These are phyloP conservation scores for Boechera divaricarpa DNA, from an alignment of 345 rosid genomes.

Conservation along the genomic window DNA sequence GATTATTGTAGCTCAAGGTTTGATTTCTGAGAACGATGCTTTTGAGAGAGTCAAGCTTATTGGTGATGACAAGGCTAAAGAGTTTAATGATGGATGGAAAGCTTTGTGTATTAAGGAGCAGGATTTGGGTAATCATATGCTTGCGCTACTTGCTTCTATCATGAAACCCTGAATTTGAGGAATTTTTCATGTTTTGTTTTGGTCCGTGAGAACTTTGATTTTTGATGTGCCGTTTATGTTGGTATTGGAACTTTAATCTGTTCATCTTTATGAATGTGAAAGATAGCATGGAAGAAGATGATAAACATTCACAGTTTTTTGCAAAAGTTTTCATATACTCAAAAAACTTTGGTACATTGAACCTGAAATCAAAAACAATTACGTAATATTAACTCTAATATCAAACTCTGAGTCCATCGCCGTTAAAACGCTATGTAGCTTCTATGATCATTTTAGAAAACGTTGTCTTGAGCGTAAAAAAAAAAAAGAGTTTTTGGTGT, in stretches of 20 bases:
- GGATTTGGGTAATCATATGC: not conserved
- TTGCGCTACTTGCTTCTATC: not conserved
- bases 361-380: not conserved
- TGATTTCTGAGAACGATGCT: not conserved
- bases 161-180: not conserved
- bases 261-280: not conserved
- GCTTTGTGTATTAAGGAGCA: slow-evolving; percentile 11
- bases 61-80: slow-evolving; percentile 29
- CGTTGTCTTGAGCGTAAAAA: too few relatives aligned
- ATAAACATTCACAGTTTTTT: not conserved
- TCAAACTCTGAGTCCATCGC: not conserved
- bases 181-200: not conserved
- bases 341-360: slow-evolving; percentile 5
- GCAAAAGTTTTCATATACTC: not conserved
- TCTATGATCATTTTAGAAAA: slow-evolving; percentile 4
- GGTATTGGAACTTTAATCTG: not conserved
- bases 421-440: slow-evolving; percentile 8
- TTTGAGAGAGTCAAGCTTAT: slow-evolving; percentile 19
- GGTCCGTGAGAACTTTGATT: not conserved
- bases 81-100: slow-evolving; percentile 26
- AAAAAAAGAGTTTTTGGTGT: not conserved
- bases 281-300: too few relatives aligned
- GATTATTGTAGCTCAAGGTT: not conserved
- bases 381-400: not conserved
- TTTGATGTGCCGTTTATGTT: not conserved